phyloP scores from a whole-genome alignment of 139 green algal species.

The Chlamydomonas sphaeroides region DNA sequence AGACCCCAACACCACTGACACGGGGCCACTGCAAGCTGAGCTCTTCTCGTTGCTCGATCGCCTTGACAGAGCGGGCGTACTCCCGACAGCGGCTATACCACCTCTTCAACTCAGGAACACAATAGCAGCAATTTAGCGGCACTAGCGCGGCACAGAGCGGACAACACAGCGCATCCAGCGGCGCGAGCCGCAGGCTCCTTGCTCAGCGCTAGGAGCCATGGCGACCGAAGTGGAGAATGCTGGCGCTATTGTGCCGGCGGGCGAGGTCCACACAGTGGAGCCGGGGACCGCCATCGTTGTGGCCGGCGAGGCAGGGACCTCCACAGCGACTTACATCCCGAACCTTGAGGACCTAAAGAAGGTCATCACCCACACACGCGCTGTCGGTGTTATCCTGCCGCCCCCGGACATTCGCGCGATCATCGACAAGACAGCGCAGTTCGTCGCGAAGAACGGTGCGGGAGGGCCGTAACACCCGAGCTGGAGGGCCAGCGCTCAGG shows the following conservation, averaged over 20 bases:
- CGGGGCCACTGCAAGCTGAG: no score
- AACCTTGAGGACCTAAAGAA: slow-evolving; percentile 67
- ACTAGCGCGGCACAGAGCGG: no score
- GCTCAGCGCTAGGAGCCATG: slow-evolving; percentile 39
- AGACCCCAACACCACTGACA: no score
- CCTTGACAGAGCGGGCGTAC: no score
- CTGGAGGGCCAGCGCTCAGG: no score
- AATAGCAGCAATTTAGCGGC: no score
- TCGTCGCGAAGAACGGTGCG: slow-evolving; percentile 95
- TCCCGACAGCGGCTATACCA: no score
- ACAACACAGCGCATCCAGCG: no score
- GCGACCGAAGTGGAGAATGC: slow-evolving; percentile 23
- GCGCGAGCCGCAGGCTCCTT: no score
- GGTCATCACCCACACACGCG: slow-evolving; percentile 90
- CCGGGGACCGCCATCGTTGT: slow-evolving; percentile 42
- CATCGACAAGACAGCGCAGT: slow-evolving; percentile 98
- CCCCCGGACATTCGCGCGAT: slow-evolving; percentile 96
- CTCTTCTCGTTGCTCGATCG: no score
- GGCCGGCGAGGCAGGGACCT: background rate
- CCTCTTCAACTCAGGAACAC: no score
- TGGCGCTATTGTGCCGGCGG: slow-evolving; percentile 73
- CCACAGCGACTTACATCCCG: slow-evolving; percentile 18
- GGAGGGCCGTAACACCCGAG: no score
- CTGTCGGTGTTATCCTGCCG: slow-evolving; percentile 93
- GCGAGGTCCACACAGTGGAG: slow-evolving; percentile 57